These are phyloP conservation scores for Globisporangium viniferum DNA, from an alignment of 352 stramenopile genomes.

Conservation along the genomic window DNA sequence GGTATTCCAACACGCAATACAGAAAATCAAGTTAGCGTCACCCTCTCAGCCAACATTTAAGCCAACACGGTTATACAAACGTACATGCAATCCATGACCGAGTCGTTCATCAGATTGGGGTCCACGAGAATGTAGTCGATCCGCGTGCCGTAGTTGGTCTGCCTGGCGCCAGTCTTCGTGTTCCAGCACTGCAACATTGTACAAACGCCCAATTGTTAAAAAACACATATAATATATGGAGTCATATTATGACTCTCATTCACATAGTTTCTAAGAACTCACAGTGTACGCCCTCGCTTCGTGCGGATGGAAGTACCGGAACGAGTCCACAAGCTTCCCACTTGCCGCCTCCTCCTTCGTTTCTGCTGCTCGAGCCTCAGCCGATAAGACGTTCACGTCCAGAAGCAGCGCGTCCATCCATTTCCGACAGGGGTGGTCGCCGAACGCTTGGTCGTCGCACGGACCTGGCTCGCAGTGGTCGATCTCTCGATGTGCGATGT, in stretches of 20 bases:
- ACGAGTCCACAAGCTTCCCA: constrained; percentile 66
- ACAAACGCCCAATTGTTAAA: too few relatives aligned
- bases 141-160: constrained; percentile 90
- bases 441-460: constrained; percentile 35
- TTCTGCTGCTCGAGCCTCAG: background rate
- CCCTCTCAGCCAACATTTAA: background rate
- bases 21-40: background rate
- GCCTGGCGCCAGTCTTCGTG: constrained; percentile 72
- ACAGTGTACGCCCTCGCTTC: constrained; percentile 80
- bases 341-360: background rate
- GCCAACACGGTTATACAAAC: background rate
- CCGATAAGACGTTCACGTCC: constrained; percentile 6
- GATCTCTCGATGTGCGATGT: constrained; percentile 75
- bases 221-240: too few relatives aligned
- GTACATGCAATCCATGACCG: constrained; percentile 56
- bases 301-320: constrained; percentile 74
- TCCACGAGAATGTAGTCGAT: constrained; percentile 91
- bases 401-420: constrained; percentile 48
- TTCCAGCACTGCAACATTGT: constrained; percentile 71
- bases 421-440: constrained; percentile 58
- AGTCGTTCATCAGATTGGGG: constrained; percentile 38
- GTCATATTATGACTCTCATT: background rate
- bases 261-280: constrained; percentile 10
- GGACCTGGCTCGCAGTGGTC: constrained; percentile 66
- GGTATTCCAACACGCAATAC: background rate